Percentiles rank a stretch among this genome's conserved stretches.
These are phyloP conservation scores for Talaromyces sp. DNA, from an alignment of 2,329 filamentous ascomycete species.

Conservation along the genomic window DNA sequence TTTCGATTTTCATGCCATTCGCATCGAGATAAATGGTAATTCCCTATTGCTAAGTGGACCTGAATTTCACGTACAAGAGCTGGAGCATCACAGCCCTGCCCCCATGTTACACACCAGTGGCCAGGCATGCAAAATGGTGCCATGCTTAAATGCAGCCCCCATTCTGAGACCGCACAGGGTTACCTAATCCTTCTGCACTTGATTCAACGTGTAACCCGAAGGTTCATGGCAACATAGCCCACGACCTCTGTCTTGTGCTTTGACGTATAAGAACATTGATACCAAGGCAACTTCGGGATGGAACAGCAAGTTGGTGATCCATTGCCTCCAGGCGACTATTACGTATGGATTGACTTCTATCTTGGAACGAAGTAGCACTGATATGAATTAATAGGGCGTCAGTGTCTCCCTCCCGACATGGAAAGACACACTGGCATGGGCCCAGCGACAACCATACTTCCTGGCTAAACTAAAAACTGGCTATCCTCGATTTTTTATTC, in stretches of 20 bases:
- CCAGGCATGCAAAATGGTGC: not conserved
- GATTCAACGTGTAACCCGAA: not conserved
- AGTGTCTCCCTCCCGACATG: slow-evolving; percentile 9
- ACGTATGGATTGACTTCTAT: not conserved
- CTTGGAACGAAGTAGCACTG: not conserved
- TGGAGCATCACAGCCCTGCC: not conserved
- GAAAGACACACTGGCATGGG: slow-evolving; percentile 6
- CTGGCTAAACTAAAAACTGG: slow-evolving; percentile 4
- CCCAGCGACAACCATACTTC: slow-evolving; percentile 5
- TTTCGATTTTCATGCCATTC: not conserved
- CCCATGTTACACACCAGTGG: not conserved
- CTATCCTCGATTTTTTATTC: slow-evolving; percentile 10
- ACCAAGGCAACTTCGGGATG: not conserved
- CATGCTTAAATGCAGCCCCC: not conserved
- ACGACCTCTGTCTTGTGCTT: not conserved
- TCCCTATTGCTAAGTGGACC: not conserved
- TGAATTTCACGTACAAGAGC: not conserved
- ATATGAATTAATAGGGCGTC: not conserved
- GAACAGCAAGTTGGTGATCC: not conserved
- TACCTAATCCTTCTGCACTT: not conserved
- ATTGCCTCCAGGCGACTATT: not conserved
- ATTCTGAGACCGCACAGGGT: not conserved
- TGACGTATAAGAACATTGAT: not conserved
- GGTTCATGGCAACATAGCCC: not conserved
- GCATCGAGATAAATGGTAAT: not conserved